These are phyloP conservation scores for Trichoderma gracile DNA, from an alignment of 2,329 filamentous ascomycete genomes.

Conservation along the genomic window DNA sequence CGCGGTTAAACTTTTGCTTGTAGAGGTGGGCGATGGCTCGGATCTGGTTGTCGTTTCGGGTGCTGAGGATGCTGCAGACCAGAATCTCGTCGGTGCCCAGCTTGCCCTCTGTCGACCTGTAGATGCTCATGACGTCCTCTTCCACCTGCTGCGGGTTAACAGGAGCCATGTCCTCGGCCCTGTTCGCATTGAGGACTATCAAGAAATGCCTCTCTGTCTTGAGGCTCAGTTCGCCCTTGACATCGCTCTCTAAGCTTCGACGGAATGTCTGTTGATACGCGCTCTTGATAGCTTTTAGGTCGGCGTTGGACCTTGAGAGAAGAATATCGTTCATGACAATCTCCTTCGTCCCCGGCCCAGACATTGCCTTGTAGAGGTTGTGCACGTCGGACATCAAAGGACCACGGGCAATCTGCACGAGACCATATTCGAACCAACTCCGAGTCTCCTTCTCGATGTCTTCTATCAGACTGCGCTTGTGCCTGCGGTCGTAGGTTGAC, in stretches of 20 bases:
- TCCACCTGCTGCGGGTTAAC: slow-evolving; percentile 73
- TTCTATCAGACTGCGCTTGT: slow-evolving; percentile 67
- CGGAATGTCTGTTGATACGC: slow-evolving; percentile 70
- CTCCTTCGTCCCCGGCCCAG: slow-evolving; percentile 84
- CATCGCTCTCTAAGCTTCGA: slow-evolving; percentile 66
- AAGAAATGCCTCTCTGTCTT: slow-evolving; percentile 86
- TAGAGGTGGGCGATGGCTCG: slow-evolving; percentile 78
- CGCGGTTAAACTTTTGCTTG: slow-evolving; percentile 67
- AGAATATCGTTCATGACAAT: slow-evolving; percentile 82
- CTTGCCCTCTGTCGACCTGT: slow-evolving; percentile 73
- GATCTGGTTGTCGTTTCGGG: slow-evolving; percentile 78
- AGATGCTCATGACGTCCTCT: slow-evolving; percentile 72
- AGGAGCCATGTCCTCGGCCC: slow-evolving; percentile 75
- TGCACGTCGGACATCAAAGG: slow-evolving; percentile 76
- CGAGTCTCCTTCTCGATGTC: slow-evolving; percentile 79
- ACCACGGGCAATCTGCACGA: slow-evolving; percentile 74
- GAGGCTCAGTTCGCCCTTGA: slow-evolving; percentile 77
- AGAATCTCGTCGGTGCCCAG: slow-evolving; percentile 71
- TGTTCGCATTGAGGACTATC: slow-evolving; percentile 72
- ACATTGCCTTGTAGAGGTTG: slow-evolving; percentile 69
- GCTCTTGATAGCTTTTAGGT: slow-evolving; percentile 81
- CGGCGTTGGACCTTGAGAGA: slow-evolving; percentile 79
- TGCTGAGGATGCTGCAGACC: slow-evolving; percentile 76
- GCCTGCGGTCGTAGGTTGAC: slow-evolving; percentile 63
- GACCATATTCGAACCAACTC: slow-evolving; percentile 70